Conservation (phyloP, 768 basidiomycete species). For the Calocybe gangraenosa region DNA sequence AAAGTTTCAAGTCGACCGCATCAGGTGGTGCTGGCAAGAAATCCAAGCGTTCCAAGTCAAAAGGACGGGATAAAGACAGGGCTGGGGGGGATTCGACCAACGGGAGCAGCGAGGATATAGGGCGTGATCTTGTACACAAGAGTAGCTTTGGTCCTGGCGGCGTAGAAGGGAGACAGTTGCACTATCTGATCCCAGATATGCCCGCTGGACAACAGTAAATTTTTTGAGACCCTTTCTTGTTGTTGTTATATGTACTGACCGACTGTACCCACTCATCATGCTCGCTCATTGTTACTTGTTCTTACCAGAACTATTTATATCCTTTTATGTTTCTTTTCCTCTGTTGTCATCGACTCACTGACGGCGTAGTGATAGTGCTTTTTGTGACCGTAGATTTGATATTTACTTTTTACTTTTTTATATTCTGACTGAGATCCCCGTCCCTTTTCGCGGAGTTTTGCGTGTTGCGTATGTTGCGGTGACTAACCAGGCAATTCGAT, state of each 20-base stretch:
- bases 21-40: conserved; percentile 6
- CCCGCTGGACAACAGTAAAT: conserved; percentile 4
- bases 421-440: too few relatives aligned
- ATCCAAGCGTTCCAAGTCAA: conserved; percentile 5
- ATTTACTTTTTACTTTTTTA: too few relatives aligned
- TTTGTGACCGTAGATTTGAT: too few relatives aligned
- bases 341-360: too few relatives aligned
- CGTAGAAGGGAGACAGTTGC: conserved; percentile 17
- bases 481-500: too few relatives aligned
- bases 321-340: too few relatives aligned
- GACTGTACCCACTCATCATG: conserved; percentile 1
- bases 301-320: background rate
- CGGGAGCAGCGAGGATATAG: conserved; percentile 8
- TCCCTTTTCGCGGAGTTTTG: too few relatives aligned
- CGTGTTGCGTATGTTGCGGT: too few relatives aligned
- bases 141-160: conserved; percentile 21
- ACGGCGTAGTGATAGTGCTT: too few relatives aligned
- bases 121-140: conserved; percentile 14
- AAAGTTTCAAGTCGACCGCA: conserved; percentile 7
- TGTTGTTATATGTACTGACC: background rate
- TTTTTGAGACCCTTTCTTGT: too few relatives aligned
- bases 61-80: conserved; percentile 2
- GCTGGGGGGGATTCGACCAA: conserved; percentile 8
- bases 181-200: conserved; percentile 22
- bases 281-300: background rate